Evolutionary conservation across 2,329 filamentous ascomycete species (phyloP).

Genomic region (Ophiostoma angusticollis): DNA sequence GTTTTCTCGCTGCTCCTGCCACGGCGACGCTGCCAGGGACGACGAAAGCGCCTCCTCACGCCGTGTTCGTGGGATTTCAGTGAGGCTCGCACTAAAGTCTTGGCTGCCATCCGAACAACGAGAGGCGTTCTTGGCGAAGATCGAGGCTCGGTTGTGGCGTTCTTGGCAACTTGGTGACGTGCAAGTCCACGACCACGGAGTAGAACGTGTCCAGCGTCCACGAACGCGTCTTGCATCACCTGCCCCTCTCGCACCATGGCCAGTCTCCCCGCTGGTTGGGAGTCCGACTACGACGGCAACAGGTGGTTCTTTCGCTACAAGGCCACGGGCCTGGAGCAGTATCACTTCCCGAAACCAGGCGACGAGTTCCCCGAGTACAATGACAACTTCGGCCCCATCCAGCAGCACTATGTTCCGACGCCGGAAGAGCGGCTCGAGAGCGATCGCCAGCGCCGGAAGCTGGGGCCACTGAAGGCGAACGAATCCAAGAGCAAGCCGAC

Average conservation of each 20-base stretch:
- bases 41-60: too few species aligned
- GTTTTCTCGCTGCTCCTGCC: too few species aligned
- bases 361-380: slow-evolving; percentile 45
- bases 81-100: too few species aligned
- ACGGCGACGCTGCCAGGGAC: too few species aligned
- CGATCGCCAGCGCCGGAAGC: slow-evolving; percentile 34
- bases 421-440: slow-evolving; percentile 42
- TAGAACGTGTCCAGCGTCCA: too few species aligned
- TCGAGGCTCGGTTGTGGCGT: too few species aligned
- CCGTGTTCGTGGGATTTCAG: too few species aligned
- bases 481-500: not conserved
- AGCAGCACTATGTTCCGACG: slow-evolving; percentile 23
- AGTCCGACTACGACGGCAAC: slow-evolving; percentile 42
- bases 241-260: slow-evolving; percentile 21
- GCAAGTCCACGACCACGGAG: too few species aligned
- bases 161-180: too few species aligned
- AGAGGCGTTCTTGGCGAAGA: too few species aligned
- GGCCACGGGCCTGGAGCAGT: slow-evolving; percentile 40
- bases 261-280: slow-evolving; percentile 40
- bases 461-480: slow-evolving; percentile 6
- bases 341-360: slow-evolving; percentile 41
- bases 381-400: slow-evolving; percentile 21
- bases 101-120: too few species aligned
- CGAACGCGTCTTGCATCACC: not conserved
- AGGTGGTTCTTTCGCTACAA: slow-evolving; percentile 47